A percentile compares a stretch with the other conserved stretches of the same genome.
Conservation (phyloP, 352 stramenopile species). For the Pythium myriotylum region DNA sequence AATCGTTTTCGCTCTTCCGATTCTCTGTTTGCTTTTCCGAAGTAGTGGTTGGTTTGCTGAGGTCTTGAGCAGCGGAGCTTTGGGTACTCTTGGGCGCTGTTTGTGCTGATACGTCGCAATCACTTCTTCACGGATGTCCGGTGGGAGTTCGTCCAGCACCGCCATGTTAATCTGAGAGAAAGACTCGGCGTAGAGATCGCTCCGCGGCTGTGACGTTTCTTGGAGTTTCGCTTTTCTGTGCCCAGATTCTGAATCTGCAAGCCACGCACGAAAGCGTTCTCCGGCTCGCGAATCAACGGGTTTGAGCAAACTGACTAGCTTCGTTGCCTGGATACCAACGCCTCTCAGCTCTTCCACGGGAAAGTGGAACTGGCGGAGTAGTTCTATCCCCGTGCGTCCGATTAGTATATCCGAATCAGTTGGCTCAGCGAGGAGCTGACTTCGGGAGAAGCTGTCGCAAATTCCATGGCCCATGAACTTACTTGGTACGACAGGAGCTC, state of each 20-base stretch:
- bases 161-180: slow-evolving; percentile 72
- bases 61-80: neutral
- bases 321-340: slow-evolving; percentile 78
- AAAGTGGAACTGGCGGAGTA: slow-evolving; percentile 67
- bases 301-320: slow-evolving; percentile 40
- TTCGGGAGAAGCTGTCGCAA: slow-evolving; percentile 89
- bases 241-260: slow-evolving; percentile 22
- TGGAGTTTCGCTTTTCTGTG: no score
- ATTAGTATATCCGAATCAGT: slow-evolving; percentile 65
- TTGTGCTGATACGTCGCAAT: slow-evolving; percentile 34
- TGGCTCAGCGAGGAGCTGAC: slow-evolving; percentile 50
- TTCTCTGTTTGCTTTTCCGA: slow-evolving; percentile 28
- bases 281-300: slow-evolving; percentile 32
- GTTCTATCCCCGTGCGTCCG: slow-evolving; percentile 47
- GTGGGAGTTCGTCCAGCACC: slow-evolving; percentile 62
- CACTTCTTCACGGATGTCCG: slow-evolving; percentile 59
- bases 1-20: neutral
- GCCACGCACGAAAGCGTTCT: slow-evolving; percentile 59
- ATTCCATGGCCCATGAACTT: slow-evolving; percentile 90
- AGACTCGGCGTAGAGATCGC: slow-evolving; percentile 12
- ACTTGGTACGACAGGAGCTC: slow-evolving; percentile 63
- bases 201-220: neutral
- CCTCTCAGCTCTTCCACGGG: slow-evolving; percentile 65
- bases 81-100: no score
- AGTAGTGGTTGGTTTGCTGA: slow-evolving; percentile 21